Conservation (phyloP, 768 basidiomycete genomes). For the Leccinum uliginosum region DNA sequence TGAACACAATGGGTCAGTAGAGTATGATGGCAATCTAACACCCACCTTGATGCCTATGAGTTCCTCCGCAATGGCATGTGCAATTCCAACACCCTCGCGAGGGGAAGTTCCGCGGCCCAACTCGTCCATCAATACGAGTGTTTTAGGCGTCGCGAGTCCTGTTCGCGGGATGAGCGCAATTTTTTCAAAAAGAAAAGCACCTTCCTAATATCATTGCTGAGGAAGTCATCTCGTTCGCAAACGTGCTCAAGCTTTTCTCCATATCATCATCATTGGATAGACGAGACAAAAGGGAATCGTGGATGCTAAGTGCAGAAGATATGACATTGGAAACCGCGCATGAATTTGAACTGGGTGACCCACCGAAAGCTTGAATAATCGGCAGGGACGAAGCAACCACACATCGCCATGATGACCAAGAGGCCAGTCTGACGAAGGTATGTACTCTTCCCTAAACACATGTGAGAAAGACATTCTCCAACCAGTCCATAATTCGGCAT, state of each 20-base stretch:
- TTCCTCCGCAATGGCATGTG: slow-evolving; percentile 79
- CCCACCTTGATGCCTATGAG: slow-evolving; percentile 68
- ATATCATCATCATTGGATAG: slow-evolving; percentile 93
- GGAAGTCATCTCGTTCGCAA: slow-evolving; percentile 92
- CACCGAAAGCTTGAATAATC: slow-evolving; percentile 89
- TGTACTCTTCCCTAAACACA: slow-evolving; percentile 76
- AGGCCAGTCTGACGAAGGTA: slow-evolving; percentile 87
- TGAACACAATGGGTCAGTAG: slow-evolving; percentile 26
- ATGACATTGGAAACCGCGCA: background rate
- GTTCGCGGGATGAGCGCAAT: background rate
- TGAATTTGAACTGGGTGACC: background rate
- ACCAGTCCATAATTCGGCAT: background rate
- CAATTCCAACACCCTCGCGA: slow-evolving; percentile 74
- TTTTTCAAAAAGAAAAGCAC: background rate
- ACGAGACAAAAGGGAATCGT: slow-evolving; percentile 80
- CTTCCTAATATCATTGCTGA: slow-evolving; percentile 86
- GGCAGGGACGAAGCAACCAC: slow-evolving; percentile 89
- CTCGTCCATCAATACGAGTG: slow-evolving; percentile 88
- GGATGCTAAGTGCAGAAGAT: slow-evolving; percentile 44
- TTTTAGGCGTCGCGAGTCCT: slow-evolving; percentile 68
- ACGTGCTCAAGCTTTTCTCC: slow-evolving; percentile 88
- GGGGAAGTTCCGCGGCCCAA: slow-evolving; percentile 91
- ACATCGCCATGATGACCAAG: slow-evolving; percentile 81
- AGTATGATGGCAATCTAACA: background rate
- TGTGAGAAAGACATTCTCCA: background rate